Evolutionary conservation across 2,329 filamentous ascomycete species (phyloP).

Genomic region (Hymenoscyphus albidus): DNA sequence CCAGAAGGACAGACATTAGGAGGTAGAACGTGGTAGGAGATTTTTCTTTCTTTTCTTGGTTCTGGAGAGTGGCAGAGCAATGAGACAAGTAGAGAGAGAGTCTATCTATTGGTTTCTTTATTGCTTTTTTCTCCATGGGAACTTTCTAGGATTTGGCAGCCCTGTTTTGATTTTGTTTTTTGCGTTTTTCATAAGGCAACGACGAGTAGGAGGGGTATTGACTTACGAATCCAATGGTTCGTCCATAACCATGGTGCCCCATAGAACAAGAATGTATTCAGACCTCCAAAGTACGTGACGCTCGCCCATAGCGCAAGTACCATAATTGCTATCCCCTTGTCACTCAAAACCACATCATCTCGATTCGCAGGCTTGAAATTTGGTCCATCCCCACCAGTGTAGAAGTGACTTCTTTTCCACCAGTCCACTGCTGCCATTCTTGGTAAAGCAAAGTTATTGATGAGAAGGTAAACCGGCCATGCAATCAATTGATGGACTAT

Average conservation of each 20-base stretch:
- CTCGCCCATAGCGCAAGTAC: constrained; percentile 39
- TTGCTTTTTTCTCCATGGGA: background rate
- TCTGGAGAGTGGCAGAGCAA: background rate
- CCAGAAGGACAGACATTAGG: background rate
- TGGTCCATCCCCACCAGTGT: constrained; percentile 57
- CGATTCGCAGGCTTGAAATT: constrained; percentile 56
- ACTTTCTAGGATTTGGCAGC: background rate
- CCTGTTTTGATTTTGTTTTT: background rate
- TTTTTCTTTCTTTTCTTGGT: background rate
- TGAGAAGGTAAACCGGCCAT: constrained; percentile 59
- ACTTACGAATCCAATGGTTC: constrained; percentile 63
- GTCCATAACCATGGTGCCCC: constrained; percentile 65
- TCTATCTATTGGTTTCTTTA: background rate
- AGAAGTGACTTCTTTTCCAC: constrained; percentile 38
- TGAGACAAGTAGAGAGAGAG: background rate
- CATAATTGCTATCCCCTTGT: constrained; percentile 51
- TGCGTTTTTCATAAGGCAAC: background rate
- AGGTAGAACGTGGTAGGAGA: background rate
- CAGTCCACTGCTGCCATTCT: constrained; percentile 23
- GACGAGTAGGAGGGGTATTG: background rate
- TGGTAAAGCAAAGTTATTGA: constrained; percentile 42
- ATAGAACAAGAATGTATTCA: constrained; percentile 58
- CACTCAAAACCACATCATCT: constrained; percentile 53
- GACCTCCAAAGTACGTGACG: constrained; percentile 47
- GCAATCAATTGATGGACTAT: constrained; percentile 59